Percentiles rank a stretch among this genome's conserved stretches.
Evolutionary conservation across 2,329 filamentous ascomycete species (phyloP).

Genomic region (Curvularia verruculosa): DNA sequence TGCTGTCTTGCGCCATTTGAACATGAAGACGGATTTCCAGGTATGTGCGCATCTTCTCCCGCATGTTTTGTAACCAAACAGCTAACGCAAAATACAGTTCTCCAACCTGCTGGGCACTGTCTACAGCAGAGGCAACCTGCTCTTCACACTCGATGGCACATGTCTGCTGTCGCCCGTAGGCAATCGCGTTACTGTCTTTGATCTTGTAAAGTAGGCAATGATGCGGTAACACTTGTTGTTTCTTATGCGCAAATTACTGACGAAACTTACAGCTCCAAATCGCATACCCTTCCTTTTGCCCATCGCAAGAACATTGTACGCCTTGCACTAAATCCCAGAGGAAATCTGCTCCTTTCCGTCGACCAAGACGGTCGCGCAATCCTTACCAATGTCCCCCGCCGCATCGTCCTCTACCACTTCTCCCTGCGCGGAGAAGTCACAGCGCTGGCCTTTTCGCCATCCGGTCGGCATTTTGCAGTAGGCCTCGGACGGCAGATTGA

Average conservation of each 20-base stretch:
- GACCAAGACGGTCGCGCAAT: conserved; percentile 96
- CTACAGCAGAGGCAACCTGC: conserved; percentile 95
- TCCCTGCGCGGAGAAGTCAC: conserved; percentile 87
- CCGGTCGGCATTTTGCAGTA: conserved; percentile 87
- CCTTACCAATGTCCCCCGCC: conserved; percentile 84
- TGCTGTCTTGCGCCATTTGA: conserved; percentile 26
- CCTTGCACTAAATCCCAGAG: conserved; percentile 85
- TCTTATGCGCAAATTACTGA: conserved; percentile 7
- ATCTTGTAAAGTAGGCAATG: conserved; percentile 81
- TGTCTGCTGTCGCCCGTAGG: conserved; percentile 95
- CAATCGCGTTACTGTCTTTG: conserved; percentile 94
- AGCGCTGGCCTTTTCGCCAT: conserved; percentile 87
- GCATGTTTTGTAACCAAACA: background rate
- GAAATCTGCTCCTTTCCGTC: conserved; percentile 89
- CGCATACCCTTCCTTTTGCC: conserved; percentile 83
- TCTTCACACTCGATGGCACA: conserved; percentile 95
- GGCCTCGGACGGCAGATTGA: conserved; percentile 86
- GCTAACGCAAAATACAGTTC: conserved; percentile 68
- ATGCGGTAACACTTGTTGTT: too few relatives aligned
- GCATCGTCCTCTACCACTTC: conserved; percentile 90
- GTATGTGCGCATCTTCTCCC: conserved; percentile 54
- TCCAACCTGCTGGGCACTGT: conserved; percentile 98
- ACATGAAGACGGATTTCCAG: conserved; percentile 99
- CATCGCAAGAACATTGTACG: conserved; percentile 92
- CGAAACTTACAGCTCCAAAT: conserved; percentile 72